These are phyloP conservation scores for Mycena latifolia DNA, from an alignment of 768 basidiomycete species.

Conservation along the genomic window DNA sequence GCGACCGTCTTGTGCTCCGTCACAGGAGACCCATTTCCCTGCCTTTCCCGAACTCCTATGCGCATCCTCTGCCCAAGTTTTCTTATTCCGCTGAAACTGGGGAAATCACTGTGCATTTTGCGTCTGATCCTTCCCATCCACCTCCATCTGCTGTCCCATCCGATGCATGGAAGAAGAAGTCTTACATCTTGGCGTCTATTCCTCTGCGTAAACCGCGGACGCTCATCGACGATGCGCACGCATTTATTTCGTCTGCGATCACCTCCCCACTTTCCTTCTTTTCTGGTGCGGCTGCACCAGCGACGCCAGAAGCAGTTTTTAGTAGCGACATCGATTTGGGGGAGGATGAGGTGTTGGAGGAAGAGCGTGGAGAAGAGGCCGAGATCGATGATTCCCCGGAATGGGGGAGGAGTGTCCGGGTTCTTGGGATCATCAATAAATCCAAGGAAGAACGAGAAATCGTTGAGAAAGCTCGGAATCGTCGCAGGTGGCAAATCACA, in stretches of 20 bases:
- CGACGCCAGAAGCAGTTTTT: slow-evolving; percentile 78
- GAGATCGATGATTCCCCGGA: slow-evolving; percentile 84
- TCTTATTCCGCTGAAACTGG: slow-evolving; percentile 65
- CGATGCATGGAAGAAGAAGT: slow-evolving; percentile 67
- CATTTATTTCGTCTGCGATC: slow-evolving; percentile 73
- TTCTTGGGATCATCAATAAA: slow-evolving; percentile 63
- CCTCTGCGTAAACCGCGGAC: slow-evolving; percentile 77
- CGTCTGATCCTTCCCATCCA: slow-evolving; percentile 75
- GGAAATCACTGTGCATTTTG: slow-evolving; percentile 72
- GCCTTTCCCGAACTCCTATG: slow-evolving; percentile 83
- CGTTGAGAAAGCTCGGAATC: slow-evolving; percentile 47
- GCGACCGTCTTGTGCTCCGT: slow-evolving; percentile 75
- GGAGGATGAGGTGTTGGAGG: slow-evolving; percentile 84
- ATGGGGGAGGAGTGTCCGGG: slow-evolving; percentile 63
- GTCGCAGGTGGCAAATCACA: slow-evolving; percentile 62
- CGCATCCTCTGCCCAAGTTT: slow-evolving; percentile 83
- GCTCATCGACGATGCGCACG: slow-evolving; percentile 78
- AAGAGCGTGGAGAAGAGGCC: slow-evolving; percentile 82
- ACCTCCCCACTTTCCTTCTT: slow-evolving; percentile 68
- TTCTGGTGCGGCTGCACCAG: slow-evolving; percentile 50
- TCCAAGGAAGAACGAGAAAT: slow-evolving; percentile 42
- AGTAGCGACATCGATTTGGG: slow-evolving; percentile 75
- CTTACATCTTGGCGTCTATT: slow-evolving; percentile 74
- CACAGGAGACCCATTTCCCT: slow-evolving; percentile 81
- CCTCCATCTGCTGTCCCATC: slow-evolving; percentile 47